phyloP scores from a whole-genome alignment of 169 alveolate genomes.

The Amoebophrya sp. region DNA sequence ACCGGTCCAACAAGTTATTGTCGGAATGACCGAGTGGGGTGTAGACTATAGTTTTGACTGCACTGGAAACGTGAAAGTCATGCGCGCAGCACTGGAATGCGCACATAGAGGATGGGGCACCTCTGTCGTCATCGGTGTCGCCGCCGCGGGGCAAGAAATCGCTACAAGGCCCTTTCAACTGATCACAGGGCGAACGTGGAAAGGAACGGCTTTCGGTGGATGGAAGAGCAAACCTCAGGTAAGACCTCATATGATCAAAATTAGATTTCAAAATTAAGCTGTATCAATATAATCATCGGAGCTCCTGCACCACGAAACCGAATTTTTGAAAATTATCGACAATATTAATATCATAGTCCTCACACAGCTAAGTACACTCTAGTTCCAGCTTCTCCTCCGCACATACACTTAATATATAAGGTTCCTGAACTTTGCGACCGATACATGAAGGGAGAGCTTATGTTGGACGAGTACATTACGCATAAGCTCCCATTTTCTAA shows the following conservation, averaged over 20 bases:
- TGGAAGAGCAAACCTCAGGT: constrained; percentile 50
- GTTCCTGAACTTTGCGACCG: background rate
- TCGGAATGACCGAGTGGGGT: constrained; percentile 54
- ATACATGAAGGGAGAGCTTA: constrained; percentile 51
- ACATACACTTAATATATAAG: background rate
- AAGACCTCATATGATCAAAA: too few species aligned
- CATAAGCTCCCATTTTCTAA: constrained; percentile 56
- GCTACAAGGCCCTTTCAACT: constrained; percentile 72
- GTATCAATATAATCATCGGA: too few species aligned
- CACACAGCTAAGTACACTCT: too few species aligned
- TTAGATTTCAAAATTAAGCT: too few species aligned
- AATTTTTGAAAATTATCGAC: too few species aligned
- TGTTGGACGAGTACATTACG: constrained; percentile 62
- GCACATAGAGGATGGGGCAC: constrained; percentile 71
- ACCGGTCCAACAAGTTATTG: constrained; percentile 12
- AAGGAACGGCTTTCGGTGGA: constrained; percentile 79
- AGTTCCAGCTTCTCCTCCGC: background rate
- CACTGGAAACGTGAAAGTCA: constrained; percentile 65
- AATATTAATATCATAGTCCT: too few species aligned
- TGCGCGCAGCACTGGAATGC: constrained; percentile 64
- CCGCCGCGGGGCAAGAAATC: constrained; percentile 58
- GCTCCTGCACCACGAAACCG: too few species aligned
- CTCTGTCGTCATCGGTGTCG: constrained; percentile 64
- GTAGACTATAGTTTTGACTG: constrained; percentile 75
- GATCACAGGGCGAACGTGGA: constrained; percentile 73